Base-by-base conservation (phyloP, 2,329 filamentous ascomycete species). In the Aureobasidium vineae region DNA sequence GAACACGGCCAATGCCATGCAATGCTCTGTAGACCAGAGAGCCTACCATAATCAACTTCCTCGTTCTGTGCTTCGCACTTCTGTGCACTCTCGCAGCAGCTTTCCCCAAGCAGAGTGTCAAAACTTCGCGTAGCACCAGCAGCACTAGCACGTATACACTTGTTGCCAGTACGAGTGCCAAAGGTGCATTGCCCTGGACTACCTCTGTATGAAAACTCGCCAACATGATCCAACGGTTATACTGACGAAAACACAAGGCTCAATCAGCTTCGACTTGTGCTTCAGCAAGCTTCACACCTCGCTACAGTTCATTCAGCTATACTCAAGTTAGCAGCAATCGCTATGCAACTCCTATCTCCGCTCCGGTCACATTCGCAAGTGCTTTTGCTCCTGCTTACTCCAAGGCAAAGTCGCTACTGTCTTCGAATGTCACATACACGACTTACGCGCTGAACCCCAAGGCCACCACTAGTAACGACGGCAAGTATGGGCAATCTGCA, bases 401-500 rank as follows among this genome's bases (percentile, higher is more conserved):
- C 26, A 23, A 60, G 26, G 56, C 56, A 13, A 60, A 45, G 26
- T 45, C 26, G 1, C 40, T 60, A 4, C n/a, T 60, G 56, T 26
- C 56, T 13, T 15, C 40, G 7, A 45, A 33, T 19, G n/a, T 60
- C 40, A 60, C 56, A 4, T 60, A 60, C 56, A 60, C 56, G 2
- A 45, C 56, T 33, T 60, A 60, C 19, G 47, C 56, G 6, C 40
- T 60, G 26, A 60, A 60, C n/a, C 26, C 56, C 7, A 33, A 15
- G 19, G 56, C 56, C n/a, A 60, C 56, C 16, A 41, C 53, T 16
- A 26, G 31, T 11, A n/a, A 33, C 4, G 41, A 43, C 31, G 56
- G 40, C 40, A 47, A 16, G 19, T 79, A 79, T 47, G 78, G 78
- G 0, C 76, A 77, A 38, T 75, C 76, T 11, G 78, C 78, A 1